Base-by-base conservation (phyloP, 345 rosid genomes). In the Populus deltoides region DNA sequence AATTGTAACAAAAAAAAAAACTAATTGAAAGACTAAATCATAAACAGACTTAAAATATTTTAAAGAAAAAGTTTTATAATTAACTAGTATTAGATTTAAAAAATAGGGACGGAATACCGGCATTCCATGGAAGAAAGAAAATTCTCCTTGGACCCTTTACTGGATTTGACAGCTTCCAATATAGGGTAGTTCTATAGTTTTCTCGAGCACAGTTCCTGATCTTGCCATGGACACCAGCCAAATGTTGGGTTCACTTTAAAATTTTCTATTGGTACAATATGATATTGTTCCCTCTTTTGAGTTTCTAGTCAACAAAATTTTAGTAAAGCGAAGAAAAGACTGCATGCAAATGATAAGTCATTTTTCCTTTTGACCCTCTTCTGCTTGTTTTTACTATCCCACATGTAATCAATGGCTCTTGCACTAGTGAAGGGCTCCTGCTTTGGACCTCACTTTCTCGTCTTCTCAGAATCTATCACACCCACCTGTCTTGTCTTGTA, bases 221-320 rank as follows among this genome's bases (percentile, higher is more conserved):
- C 49, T 11, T 51, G 25, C 20, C 65, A 17, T 39, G 72, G 39
- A 78, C 68, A 10, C 51, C 75, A 59, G 68, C 68, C 55, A 20
- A 15, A 11, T 57, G 38, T 2, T 74, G 65, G 31, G 47, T 49
- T 75, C 76, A 39, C 61, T 69, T 78, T 25, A 77, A 27, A 20
- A 27, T 27, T 66, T 75, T 33, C 24, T 59, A 69, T 51, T 73
- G 51, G 69, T 25, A 47, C 76, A 76, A n/a, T 66, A 84, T 84
- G 77, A 86, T 84, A 72, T 72, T 70, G 81, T 82, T 61, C 31
- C 63, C 17, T 47, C 70, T 41, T 69, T 71, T 49, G 47, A 31
- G 18, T 73, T 72, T 70, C 51, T n/a, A 1, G 73, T 75, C 75
- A 72, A 79, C 80, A 59, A 81, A 77, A 77, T 13, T 69, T 16